phyloP scores from a whole-genome alignment of 805 yeast species.

The Diddensiella santjacobensis region DNA sequence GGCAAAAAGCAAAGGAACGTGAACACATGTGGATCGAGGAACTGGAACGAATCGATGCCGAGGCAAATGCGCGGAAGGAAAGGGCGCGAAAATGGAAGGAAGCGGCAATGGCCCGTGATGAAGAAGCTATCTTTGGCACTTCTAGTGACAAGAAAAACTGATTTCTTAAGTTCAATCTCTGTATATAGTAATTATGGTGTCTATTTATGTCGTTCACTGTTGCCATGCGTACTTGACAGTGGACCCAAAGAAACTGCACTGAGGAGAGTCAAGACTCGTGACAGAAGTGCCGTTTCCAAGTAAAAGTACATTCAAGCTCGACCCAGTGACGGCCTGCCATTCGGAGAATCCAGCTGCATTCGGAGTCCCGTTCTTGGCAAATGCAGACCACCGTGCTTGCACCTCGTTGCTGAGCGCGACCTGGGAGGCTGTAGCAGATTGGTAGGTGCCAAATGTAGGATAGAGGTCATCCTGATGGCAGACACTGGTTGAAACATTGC shows the following conservation, averaged over 20 bases:
- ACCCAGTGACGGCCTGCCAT: slow-evolving; percentile 21
- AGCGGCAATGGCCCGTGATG: neutral
- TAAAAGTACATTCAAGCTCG: slow-evolving; percentile 4
- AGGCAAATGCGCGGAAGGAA: slow-evolving; percentile 62
- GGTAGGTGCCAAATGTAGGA: slow-evolving; percentile 29
- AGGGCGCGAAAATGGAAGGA: slow-evolving; percentile 42
- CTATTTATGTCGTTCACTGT: neutral
- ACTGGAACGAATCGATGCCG: slow-evolving; percentile 79
- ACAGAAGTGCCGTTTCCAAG: slow-evolving; percentile 5
- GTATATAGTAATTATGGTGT: slow-evolving; percentile 3
- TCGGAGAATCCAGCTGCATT: slow-evolving; percentile 15
- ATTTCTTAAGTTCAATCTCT: too few species aligned
- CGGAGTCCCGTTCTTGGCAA: slow-evolving; percentile 26
- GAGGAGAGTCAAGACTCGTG: neutral
- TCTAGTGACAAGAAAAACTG: slow-evolving; percentile 4
- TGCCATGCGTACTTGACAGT: slow-evolving; percentile 14
- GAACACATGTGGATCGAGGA: slow-evolving; percentile 81
- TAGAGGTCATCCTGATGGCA: slow-evolving; percentile 33
- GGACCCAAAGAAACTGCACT: slow-evolving; percentile 10
- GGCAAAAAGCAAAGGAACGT: slow-evolving; percentile 79
- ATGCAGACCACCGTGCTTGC: slow-evolving; percentile 29
- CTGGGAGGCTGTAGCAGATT: slow-evolving; percentile 19
- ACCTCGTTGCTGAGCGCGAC: slow-evolving; percentile 22
- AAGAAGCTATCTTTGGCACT: slow-evolving; percentile 6
- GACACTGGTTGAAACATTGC: slow-evolving; percentile 21